Base-by-base conservation (phyloP, 495 filamentous ascomycete genomes). In the Corynascus novoguineensis region DNA sequence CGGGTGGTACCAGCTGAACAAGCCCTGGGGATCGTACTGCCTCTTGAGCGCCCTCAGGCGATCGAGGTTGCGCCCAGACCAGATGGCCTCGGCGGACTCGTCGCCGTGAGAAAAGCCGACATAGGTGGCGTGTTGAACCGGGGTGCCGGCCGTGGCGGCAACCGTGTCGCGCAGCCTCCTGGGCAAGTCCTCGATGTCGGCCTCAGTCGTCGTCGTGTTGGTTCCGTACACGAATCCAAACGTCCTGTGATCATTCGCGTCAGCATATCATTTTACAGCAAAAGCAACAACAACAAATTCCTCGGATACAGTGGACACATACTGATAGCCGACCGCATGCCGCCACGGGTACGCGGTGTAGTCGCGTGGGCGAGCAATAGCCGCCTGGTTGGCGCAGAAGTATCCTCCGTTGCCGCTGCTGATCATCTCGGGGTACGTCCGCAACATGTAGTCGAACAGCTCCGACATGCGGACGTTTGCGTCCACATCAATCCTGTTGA, bases 71-170 rank as follows among this genome's bases (percentile, higher is more conserved):
- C 48, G 46, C n/a, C 47, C 54, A 1, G 65, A 55, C 24, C 66
- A 72, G n/a, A 41, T 57, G 4, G 57, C 54, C 41, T 61, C 64
- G 2, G 59, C 44, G 2, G 40, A 53, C 58, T 78, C 74, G 57
- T 77, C 68, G 1, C 75, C 70, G 44, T 70, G 59, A 7, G 65
- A 66, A 48, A 69, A 76, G 44, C 62, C 68, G 15, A 74, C 59
- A 27, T 73, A 75, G 14, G 61, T 44, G 8, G 61, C 37, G 5
- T 71, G 49, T n/a, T 10, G 11, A 27, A 8, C 38, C 17, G n/a
- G 38, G 38, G 38, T 42, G 42, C 42, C 42, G 3, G 42, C 42
- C 24, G 42, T 42, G 17, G 38, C 15, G 38, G 17, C 38, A 19
- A 42, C 1, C 70, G 22, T 45, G 28, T 25, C 42, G 5, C 42